Conservation (phyloP, 2,329 filamentous ascomycete species). For the Coniochaeta ligniaria region DNA sequence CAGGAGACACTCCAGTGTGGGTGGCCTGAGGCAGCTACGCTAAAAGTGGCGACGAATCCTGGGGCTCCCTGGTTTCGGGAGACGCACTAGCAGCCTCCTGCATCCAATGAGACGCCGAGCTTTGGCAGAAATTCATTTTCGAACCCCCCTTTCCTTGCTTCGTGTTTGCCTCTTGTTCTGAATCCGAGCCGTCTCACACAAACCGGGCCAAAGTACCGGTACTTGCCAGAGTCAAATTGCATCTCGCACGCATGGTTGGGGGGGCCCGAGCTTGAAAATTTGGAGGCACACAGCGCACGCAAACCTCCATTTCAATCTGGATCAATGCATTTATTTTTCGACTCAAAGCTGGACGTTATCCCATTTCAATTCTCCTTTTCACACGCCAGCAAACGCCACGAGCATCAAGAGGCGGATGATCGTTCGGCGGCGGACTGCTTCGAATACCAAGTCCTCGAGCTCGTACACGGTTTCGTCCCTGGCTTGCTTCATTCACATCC, state of each 20-base stretch:
- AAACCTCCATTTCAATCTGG: not conserved
- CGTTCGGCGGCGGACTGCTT: too few relatives aligned
- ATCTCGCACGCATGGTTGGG: not conserved
- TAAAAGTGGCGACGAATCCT: constrained; percentile 34
- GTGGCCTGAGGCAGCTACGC: constrained; percentile 35
- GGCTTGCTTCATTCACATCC: not conserved
- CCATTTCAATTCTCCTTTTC: not conserved
- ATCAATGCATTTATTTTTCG: too few relatives aligned
- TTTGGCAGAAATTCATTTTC: constrained; percentile 11
- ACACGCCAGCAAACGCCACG: too few relatives aligned
- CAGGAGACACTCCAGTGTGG: not conserved
- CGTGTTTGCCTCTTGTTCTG: constrained; percentile 18
- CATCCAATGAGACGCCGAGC: not conserved
- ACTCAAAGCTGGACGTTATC: too few relatives aligned
- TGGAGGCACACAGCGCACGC: not conserved
- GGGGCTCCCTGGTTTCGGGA: constrained; percentile 29
- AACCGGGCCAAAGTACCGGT: constrained; percentile 1
- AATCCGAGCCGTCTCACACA: constrained; percentile 6
- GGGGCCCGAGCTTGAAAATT: not conserved
- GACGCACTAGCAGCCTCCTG: not conserved
- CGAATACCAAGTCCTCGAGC: not conserved
- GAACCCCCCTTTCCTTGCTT: not conserved
- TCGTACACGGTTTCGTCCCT: not conserved
- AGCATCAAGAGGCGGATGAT: too few relatives aligned
- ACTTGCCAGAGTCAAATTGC: not conserved